Evolutionary conservation across 352 stramenopile species (phyloP).

Genomic region (Pythium grandisporangium): DNA sequence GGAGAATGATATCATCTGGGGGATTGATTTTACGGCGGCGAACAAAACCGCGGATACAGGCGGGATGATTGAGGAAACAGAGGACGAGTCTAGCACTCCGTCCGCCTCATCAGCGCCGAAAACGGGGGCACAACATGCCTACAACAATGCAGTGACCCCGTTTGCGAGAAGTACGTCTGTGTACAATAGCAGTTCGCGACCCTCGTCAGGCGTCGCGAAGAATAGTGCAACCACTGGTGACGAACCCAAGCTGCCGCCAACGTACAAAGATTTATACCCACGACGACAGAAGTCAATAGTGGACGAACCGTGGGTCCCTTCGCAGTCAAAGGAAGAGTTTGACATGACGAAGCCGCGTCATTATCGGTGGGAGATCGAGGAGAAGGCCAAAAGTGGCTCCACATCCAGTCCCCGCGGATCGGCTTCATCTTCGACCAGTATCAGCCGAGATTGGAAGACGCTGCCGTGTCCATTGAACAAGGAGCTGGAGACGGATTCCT

Average conservation of each 20-base stretch:
- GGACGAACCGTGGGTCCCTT: slow-evolving; percentile 19
- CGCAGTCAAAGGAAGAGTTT: slow-evolving; percentile 25
- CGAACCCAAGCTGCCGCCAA: neutral
- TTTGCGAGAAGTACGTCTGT: slow-evolving; percentile 3
- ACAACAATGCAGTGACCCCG: too few relatives aligned
- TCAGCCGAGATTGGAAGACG: neutral
- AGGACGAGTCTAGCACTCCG: too few relatives aligned
- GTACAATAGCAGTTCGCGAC: too few relatives aligned
- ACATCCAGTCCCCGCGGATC: neutral
- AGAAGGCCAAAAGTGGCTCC: slow-evolving; percentile 15
- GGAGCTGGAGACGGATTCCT: slow-evolving; percentile 57
- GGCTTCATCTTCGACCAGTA: neutral
- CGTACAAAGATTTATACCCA: slow-evolving; percentile 18
- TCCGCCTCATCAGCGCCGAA: too few relatives aligned
- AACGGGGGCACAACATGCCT: too few relatives aligned
- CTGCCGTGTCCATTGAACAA: slow-evolving; percentile 56
- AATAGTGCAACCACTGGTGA: neutral
- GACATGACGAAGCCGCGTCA: slow-evolving; percentile 69
- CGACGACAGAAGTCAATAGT: slow-evolving; percentile 6
- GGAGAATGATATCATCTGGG: slow-evolving; percentile 80
- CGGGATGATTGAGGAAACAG: slow-evolving; percentile 35
- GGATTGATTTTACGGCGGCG: slow-evolving; percentile 36
- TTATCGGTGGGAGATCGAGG: slow-evolving; percentile 67
- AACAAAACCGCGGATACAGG: slow-evolving; percentile 9
- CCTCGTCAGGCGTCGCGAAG: too few relatives aligned